Conservation (phyloP, 1,284 basidiomycete genomes). For the Malassezia equina region DNA sequence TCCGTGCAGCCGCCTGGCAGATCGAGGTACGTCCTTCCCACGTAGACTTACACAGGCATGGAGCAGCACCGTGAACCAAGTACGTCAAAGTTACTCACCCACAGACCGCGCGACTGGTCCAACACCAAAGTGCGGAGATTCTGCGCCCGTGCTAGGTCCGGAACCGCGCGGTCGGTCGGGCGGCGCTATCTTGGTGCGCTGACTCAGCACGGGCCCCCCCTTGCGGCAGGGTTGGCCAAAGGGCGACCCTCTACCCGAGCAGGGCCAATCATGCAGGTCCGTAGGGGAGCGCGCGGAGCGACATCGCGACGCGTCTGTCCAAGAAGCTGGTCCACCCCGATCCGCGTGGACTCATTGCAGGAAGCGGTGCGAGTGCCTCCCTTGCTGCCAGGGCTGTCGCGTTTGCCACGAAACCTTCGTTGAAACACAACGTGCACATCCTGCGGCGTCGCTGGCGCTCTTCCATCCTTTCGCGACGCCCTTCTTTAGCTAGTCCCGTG, state of each 20-base stretch:
- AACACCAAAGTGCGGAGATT: background rate
- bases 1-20: constrained; percentile 43
- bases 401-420: background rate
- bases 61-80: constrained; percentile 38
- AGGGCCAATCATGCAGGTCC: background rate
- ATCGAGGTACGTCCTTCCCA: constrained; percentile 21
- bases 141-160: background rate
- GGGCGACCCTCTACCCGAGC: background rate
- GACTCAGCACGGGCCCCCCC: constrained; percentile 1
- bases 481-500: background rate
- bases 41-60: constrained; percentile 23
- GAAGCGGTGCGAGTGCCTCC: background rate
- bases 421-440: background rate
- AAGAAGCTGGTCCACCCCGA: background rate
- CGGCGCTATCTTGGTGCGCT: background rate
- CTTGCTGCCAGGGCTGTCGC: background rate
- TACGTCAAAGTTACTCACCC: constrained; percentile 2
- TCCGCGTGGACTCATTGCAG: background rate
- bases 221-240: constrained; percentile 1
- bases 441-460: background rate
- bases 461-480: background rate
- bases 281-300: background rate
- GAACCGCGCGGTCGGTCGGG: background rate
- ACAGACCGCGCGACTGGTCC: background rate
- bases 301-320: background rate